These are phyloP conservation scores for Colletotrichum aenigma DNA, from an alignment of 2,329 filamentous ascomycete genomes.

Conservation along the genomic window DNA sequence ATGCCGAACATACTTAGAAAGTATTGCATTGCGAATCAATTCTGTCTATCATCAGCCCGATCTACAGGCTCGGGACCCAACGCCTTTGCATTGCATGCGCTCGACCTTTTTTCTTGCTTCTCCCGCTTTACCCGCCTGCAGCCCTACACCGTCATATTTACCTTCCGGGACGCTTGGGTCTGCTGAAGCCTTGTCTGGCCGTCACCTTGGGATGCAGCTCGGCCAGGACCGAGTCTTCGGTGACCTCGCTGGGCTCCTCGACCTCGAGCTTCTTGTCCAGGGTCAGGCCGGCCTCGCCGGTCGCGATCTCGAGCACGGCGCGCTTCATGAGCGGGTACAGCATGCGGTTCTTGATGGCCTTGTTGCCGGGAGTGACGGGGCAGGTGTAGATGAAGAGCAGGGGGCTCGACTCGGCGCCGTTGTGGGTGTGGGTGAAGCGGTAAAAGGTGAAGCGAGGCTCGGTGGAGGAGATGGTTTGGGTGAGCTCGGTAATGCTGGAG, in stretches of 20 bases:
- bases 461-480: conserved; percentile 62
- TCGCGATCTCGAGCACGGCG: conserved; percentile 69
- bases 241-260: conserved; percentile 72
- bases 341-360: conserved; percentile 83
- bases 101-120: background rate
- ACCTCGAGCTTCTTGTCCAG: conserved; percentile 75
- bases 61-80: background rate
- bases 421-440: conserved; percentile 64
- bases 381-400: conserved; percentile 86
- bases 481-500: conserved; percentile 62
- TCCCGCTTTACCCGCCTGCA: background rate
- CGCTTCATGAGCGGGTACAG: conserved; percentile 77
- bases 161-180: conserved; percentile 80
- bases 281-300: conserved; percentile 66
- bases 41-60: conserved; percentile 8
- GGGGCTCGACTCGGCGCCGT: conserved; percentile 56
- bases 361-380: conserved; percentile 66
- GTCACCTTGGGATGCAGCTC: conserved; percentile 73
- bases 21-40: conserved; percentile 1
- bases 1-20: background rate
- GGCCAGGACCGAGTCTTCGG: conserved; percentile 65
- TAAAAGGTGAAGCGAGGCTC: conserved; percentile 84
- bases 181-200: conserved; percentile 71
- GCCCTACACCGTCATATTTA: conserved; percentile 26
- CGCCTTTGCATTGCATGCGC: background rate